These are phyloP conservation scores for Dactylellina sp. DNA, from an alignment of 2,329 filamentous ascomycete genomes.

Conservation along the genomic window DNA sequence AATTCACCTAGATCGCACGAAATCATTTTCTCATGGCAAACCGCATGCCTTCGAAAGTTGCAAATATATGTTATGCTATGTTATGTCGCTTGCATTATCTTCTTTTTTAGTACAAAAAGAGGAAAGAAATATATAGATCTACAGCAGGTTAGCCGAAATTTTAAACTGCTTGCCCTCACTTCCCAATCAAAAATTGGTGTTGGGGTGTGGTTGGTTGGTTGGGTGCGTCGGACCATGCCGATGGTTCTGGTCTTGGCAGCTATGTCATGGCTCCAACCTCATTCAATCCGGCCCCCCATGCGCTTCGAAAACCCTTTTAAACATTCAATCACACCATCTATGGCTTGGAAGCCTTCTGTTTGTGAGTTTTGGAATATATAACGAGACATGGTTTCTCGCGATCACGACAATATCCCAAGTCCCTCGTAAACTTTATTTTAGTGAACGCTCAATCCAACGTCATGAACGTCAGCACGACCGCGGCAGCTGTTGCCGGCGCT, in stretches of 20 bases:
- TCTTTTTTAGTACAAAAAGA: no score
- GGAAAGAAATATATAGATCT: no score
- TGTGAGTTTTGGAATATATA: neutral
- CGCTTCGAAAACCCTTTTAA: neutral
- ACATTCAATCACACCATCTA: no score
- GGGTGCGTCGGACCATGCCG: conserved; percentile 3
- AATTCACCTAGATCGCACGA: no score
- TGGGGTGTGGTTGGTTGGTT: no score
- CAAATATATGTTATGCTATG: no score
- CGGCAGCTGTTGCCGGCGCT: conserved; percentile 34
- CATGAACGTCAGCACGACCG: conserved; percentile 31
- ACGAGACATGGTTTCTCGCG: conserved; percentile 16
- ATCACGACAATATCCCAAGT: conserved; percentile 1
- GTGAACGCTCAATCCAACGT: neutral
- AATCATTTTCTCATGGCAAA: no score
- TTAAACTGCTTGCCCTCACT: neutral
- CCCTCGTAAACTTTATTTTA: neutral
- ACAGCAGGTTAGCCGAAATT: no score
- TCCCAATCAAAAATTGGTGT: neutral
- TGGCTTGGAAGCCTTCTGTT: neutral
- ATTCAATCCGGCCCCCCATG: neutral
- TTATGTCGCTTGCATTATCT: no score
- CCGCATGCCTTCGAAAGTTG: no score
- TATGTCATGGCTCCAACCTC: conserved; percentile 3
- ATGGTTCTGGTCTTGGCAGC: neutral